phyloP scores from a whole-genome alignment of 495 filamentous ascomycete genomes.

The Trichoderma reesei region DNA sequence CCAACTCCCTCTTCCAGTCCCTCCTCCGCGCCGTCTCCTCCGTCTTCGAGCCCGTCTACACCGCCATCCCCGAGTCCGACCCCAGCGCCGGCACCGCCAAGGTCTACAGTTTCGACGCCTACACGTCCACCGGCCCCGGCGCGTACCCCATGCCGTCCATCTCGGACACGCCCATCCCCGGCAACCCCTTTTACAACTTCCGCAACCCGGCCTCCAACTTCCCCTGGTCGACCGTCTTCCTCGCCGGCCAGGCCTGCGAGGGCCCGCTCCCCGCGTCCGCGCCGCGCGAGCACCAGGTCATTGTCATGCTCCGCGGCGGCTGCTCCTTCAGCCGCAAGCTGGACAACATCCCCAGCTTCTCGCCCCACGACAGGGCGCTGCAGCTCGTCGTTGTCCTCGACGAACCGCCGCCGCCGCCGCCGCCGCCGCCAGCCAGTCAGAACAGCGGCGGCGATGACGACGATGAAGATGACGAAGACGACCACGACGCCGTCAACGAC shows the following conservation, averaged over 20 bases:
- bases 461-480: constrained; percentile 28
- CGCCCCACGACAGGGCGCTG: constrained; percentile 47
- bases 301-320: constrained; percentile 74
- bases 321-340: constrained; percentile 83
- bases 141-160: constrained; percentile 64
- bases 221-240: constrained; percentile 60
- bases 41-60: constrained; percentile 18
- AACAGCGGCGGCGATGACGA: constrained; percentile 19
- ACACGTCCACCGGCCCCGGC: constrained; percentile 62
- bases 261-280: constrained; percentile 49
- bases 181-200: constrained; percentile 26
- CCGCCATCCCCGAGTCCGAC: constrained; percentile 14
- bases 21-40: constrained; percentile 27
- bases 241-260: constrained; percentile 59
- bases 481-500: no score
- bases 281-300: constrained; percentile 59
- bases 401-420: no score
- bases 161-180: constrained; percentile 41
- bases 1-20: constrained; percentile 26
- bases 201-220: constrained; percentile 26
- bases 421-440: constrained; percentile 15
- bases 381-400: constrained; percentile 81
- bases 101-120: constrained; percentile 29
- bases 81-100: constrained; percentile 25
- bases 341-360: constrained; percentile 66